These are phyloP conservation scores for Pezicula rhizophila DNA, from an alignment of 2,329 filamentous ascomycete species.

Conservation along the genomic window DNA sequence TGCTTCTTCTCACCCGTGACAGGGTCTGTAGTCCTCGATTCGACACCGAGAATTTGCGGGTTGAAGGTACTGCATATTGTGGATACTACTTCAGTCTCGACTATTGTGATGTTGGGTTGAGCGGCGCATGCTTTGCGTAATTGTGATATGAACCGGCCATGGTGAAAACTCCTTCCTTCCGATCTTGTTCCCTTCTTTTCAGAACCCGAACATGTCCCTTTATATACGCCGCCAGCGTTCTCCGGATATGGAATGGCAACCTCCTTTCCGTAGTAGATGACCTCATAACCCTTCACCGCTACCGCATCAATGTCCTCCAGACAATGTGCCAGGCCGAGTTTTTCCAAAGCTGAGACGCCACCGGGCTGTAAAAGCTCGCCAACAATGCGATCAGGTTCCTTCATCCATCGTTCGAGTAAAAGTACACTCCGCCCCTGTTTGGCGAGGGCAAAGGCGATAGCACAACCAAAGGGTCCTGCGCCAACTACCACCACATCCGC, in stretches of 20 bases:
- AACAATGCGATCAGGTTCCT: slow-evolving; percentile 91
- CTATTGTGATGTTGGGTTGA: slow-evolving; percentile 78
- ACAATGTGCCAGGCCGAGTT: slow-evolving; percentile 75
- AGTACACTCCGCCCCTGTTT: slow-evolving; percentile 88
- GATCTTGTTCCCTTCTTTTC: slow-evolving; percentile 39
- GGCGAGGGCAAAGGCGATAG: slow-evolving; percentile 75
- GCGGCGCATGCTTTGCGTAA: slow-evolving; percentile 68
- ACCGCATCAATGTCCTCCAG: slow-evolving; percentile 86
- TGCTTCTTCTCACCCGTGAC: slow-evolving; percentile 48
- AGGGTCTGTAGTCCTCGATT: slow-evolving; percentile 60
- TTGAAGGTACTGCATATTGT: slow-evolving; percentile 65
- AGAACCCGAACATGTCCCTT: slow-evolving; percentile 13
- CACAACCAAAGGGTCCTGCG: slow-evolving; percentile 84
- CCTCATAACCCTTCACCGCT: slow-evolving; percentile 77
- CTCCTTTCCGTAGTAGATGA: slow-evolving; percentile 71
- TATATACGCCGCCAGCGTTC: slow-evolving; percentile 34
- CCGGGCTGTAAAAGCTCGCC: slow-evolving; percentile 93
- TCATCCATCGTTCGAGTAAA: slow-evolving; percentile 80
- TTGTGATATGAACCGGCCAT: slow-evolving; percentile 85
- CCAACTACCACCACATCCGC: slow-evolving; percentile 88
- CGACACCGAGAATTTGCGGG: slow-evolving; percentile 75
- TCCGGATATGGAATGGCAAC: slow-evolving; percentile 76
- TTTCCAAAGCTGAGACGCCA: slow-evolving; percentile 72
- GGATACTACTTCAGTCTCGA: slow-evolving; percentile 81
- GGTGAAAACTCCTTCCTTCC: slow-evolving; percentile 81